Base-by-base conservation (phyloP, 139 green algal genomes). In the Closterium sp. region DNA sequence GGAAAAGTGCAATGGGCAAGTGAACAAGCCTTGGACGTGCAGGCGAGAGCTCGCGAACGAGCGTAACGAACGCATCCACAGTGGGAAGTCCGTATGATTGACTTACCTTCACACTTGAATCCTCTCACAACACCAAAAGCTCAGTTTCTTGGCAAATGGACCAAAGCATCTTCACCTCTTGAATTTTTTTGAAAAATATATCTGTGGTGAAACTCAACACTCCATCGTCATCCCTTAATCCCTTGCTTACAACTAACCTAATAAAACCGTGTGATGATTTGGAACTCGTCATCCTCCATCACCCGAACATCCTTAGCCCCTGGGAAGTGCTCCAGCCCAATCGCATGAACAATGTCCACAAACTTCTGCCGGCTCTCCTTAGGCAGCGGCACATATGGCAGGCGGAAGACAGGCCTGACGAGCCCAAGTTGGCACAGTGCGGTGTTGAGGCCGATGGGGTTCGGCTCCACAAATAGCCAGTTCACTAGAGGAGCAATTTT, bases 361-460 rank as follows among this genome's bases (percentile, higher is more conserved):
- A 98, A 98, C 79, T 96, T 89, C 88, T 97, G 93, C 11, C 98
- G 94, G 95, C 98, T 95, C 34, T 95, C 95, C 4, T 90, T 89
- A 70, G 42, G 95, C 6, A 99, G 94, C 0, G 97, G 98, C 88
- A 99, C 97, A 90, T 99, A 99, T 1, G 98, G 98, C 91, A 99
- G 92, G 21, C 93, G 94, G 94, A 98, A 98, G 7, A 99, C 97
- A 0, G 98, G 98, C 70, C 95, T 92, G 1, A 95, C 95, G 19
- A 98, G 95, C 30, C 97, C 98, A 86, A 97, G 98, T 98, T 99
- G 98, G 2, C 96, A 94, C 38, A 99, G 88, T 4, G 97, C 97
- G 1, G 98, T 99, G 96, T 99, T 99, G 34, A 99, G 91, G 0
- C 96, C 90, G 38, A 99, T 99, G 89, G 98, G 98, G 94, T 99